Evolutionary conservation across 148 eudicot species (phyloP), one percentile per base, ranked within the genome.

Genomic region (Camellia japonica): DNA sequence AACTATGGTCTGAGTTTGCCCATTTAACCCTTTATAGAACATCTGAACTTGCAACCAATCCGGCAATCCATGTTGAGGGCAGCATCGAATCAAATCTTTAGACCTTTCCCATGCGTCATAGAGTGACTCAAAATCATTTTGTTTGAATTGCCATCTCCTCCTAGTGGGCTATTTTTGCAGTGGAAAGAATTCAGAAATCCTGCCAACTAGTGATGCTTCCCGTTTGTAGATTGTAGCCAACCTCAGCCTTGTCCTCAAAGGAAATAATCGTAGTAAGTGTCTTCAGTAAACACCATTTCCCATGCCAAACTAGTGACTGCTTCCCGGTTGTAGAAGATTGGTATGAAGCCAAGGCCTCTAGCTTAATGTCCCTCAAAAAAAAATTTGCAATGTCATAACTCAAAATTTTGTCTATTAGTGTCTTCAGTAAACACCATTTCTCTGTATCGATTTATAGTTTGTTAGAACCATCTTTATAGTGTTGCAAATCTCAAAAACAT

Each of bases 141-240:
- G 38, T 2, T 2, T 2, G 7, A 62, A 62, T 1, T 62, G 6
- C 4, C 14, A 19, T 62, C 2, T 62, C 30, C 8, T 19, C 15
- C 5, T 4, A 3, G n/a, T 62, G 23, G 8, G 66, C 23, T 6
- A 12, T 62, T 13, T 19, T 62, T 4, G 1, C 2, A 38, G 66
- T 1, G 66, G 38, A 7, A 62, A 62, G 30, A n/a, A 62, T 62
- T 62, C n/a, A 12, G 30, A 0, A 4, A 62, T 68, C 38, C 0
- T 68, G n/a, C 73, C 73, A 78, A 5, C 7, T 78, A 0, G 71
- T 78, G 10, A 78, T 78, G 0, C 11, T 15, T 38, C 66, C 80
- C 15, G 16, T 0, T 41, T 4, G 74, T 5, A 38, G 65, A 58
- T 1, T 52, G 15, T 2, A 78, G n/a, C 80, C 74, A 78, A 0